These are phyloP conservation scores for Westerdykella aurantiaca DNA, from an alignment of 2,329 filamentous ascomycete genomes.

Conservation along the genomic window DNA sequence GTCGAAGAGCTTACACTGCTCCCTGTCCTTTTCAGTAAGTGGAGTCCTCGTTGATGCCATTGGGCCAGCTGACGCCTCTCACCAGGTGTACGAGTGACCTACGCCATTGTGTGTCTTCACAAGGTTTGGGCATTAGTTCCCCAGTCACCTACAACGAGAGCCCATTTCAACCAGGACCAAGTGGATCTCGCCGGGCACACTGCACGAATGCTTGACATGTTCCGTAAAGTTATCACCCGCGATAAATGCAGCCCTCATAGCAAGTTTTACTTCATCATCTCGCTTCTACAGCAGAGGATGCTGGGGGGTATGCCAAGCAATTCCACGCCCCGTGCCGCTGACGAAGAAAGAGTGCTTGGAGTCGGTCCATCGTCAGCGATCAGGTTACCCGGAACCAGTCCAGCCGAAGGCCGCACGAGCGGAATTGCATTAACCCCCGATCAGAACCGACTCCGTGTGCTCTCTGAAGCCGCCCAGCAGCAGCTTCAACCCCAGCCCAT, in stretches of 20 bases:
- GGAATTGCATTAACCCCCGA: constrained; percentile 20
- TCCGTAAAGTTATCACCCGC: constrained; percentile 38
- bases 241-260: constrained; percentile 41
- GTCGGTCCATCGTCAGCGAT: too few species aligned
- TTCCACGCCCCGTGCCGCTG: constrained; percentile 14
- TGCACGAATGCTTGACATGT: constrained; percentile 44
- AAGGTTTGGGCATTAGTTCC: constrained; percentile 55
- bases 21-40: constrained; percentile 43
- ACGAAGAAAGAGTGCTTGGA: not conserved
- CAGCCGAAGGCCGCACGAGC: constrained; percentile 11
- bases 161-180: constrained; percentile 44
- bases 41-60: constrained; percentile 12
- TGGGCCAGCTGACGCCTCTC: not conserved
- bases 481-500: not conserved
- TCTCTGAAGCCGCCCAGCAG: constrained; percentile 34
- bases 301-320: constrained; percentile 40
- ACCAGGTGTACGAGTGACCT: constrained; percentile 49
- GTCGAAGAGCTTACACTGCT: constrained; percentile 40
- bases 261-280: constrained; percentile 45
- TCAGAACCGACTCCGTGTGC: constrained; percentile 35
- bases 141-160: constrained; percentile 46
- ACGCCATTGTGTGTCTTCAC: constrained; percentile 54
- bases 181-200: constrained; percentile 45
- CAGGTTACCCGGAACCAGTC: constrained; percentile 1
- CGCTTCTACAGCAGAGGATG: constrained; percentile 43